A percentile compares a stretch with the other conserved stretches of the same genome.
Evolutionary conservation across 1,284 basidiomycete species (phyloP).

Genomic region (Puccinia hordei): DNA sequence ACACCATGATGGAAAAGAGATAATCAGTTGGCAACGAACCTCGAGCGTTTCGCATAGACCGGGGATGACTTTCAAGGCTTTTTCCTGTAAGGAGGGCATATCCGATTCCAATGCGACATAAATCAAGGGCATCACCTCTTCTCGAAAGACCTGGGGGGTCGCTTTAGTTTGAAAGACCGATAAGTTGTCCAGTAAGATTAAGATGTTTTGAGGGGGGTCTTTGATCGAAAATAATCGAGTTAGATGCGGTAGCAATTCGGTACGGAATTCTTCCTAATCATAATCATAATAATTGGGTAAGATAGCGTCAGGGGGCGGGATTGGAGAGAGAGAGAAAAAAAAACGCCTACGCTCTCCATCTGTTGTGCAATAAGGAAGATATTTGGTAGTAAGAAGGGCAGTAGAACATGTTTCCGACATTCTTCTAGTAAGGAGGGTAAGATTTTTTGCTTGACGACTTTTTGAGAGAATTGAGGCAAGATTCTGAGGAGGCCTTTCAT

Average conservation of each 20-base stretch:
- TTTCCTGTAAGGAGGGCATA: constrained; percentile 85
- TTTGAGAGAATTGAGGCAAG: constrained; percentile 81
- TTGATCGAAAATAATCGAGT: constrained; percentile 87
- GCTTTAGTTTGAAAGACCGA: constrained; percentile 86
- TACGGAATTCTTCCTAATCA: constrained; percentile 73
- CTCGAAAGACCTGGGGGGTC: constrained; percentile 79
- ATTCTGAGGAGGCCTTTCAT: constrained; percentile 64
- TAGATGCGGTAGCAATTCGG: constrained; percentile 78
- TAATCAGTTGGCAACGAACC: constrained; percentile 62
- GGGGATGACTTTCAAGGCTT: constrained; percentile 80
- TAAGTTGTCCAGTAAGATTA: constrained; percentile 80
- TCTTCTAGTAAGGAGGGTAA: constrained; percentile 93
- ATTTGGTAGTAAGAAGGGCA: constrained; percentile 96
- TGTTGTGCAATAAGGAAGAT: constrained; percentile 86
- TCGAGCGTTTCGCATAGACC: constrained; percentile 88
- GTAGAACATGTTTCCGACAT: constrained; percentile 73
- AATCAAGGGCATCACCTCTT: constrained; percentile 88
- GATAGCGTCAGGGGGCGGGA: neutral
- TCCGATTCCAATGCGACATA: constrained; percentile 95
- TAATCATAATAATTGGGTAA: neutral
- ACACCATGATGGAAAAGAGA: neutral
- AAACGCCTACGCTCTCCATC: constrained; percentile 63
- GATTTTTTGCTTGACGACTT: constrained; percentile 83
- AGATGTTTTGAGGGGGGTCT: constrained; percentile 95
- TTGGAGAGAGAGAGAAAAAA: constrained; percentile 39